These are phyloP conservation scores for Boletus sensibilis DNA, from an alignment of 768 basidiomycete species.

Conservation along the genomic window DNA sequence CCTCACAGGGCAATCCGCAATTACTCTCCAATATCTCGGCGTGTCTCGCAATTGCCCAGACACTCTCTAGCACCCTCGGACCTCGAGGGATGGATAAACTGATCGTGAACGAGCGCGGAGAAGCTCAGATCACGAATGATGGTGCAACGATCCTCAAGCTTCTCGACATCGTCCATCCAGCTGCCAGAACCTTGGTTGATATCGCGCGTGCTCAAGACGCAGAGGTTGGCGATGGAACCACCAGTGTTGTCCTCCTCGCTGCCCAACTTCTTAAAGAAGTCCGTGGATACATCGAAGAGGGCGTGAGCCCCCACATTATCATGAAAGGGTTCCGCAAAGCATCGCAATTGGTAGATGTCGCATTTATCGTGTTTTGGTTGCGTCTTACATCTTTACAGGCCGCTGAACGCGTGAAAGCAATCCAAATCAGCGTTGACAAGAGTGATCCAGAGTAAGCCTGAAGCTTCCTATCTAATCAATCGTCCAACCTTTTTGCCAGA, in stretches of 20 bases:
- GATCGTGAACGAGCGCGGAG: slow-evolving; percentile 89
- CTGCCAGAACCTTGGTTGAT: slow-evolving; percentile 96
- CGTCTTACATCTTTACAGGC: slow-evolving; percentile 49
- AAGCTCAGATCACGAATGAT: slow-evolving; percentile 99
- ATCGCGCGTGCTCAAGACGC: slow-evolving; percentile 98
- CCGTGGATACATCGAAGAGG: slow-evolving; percentile 89
- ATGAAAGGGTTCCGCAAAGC: slow-evolving; percentile 95
- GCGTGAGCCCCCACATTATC: slow-evolving; percentile 95
- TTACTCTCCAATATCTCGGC: slow-evolving; percentile 94
- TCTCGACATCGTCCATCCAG: slow-evolving; percentile 96
- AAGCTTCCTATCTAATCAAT: background rate
- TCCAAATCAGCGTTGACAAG: slow-evolving; percentile 89
- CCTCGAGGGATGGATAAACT: slow-evolving; percentile 99
- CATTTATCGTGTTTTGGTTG: slow-evolving; percentile 4
- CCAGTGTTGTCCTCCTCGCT: slow-evolving; percentile 91
- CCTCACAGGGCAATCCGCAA: slow-evolving; percentile 91
- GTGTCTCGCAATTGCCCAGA: slow-evolving; percentile 90
- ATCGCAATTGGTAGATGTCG: slow-evolving; percentile 66
- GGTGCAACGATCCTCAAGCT: slow-evolving; percentile 98
- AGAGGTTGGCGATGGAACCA: slow-evolving; percentile 98
- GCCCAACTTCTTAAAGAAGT: slow-evolving; percentile 94
- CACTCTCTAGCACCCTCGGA: slow-evolving; percentile 91
- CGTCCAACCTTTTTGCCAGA: slow-evolving; percentile 41
- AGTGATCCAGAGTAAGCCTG: slow-evolving; percentile 80
- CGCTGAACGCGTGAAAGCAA: slow-evolving; percentile 79